Evolutionary conservation across 2,329 filamentous ascomycete species (phyloP).

Genomic region (Arachnomyces sp.): DNA sequence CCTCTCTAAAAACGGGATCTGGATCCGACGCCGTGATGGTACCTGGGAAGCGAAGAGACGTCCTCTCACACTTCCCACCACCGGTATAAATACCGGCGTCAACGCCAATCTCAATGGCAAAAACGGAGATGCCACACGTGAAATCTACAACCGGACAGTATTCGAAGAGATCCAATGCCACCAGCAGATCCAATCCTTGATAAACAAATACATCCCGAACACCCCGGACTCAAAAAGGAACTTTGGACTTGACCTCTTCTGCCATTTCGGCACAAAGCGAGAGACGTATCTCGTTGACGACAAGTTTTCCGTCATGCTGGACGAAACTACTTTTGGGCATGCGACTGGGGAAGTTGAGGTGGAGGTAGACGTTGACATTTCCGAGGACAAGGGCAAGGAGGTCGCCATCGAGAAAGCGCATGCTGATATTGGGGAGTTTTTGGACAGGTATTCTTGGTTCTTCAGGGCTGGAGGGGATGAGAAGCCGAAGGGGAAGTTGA

Average conservation of each 20-base stretch:
- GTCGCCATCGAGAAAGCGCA: slow-evolving; percentile 1
- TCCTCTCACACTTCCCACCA: slow-evolving; percentile 6
- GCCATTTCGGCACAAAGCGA: slow-evolving; percentile 19
- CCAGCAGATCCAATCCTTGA: slow-evolving; percentile 10
- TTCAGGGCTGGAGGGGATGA: slow-evolving; percentile 11
- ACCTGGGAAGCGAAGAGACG: slow-evolving; percentile 21
- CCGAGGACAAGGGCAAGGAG: slow-evolving; percentile 8
- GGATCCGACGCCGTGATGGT: slow-evolving; percentile 18
- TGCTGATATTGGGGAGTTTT: slow-evolving; percentile 18
- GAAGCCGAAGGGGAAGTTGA: slow-evolving; percentile 20
- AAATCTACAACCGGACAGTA: slow-evolving; percentile 15
- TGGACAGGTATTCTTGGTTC: slow-evolving; percentile 17
- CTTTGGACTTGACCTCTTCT: slow-evolving; percentile 16
- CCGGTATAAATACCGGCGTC: too few relatives aligned
- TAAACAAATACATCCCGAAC: slow-evolving; percentile 8
- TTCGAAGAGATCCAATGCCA: slow-evolving; percentile 20
- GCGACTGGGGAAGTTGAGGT: slow-evolving; percentile 26
- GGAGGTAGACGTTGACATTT: slow-evolving; percentile 11
- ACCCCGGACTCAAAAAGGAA: not conserved
- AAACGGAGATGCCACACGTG: slow-evolving; percentile 1
- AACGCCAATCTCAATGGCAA: slow-evolving; percentile 2
- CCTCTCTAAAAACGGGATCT: slow-evolving; percentile 18
- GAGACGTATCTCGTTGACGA: slow-evolving; percentile 20
- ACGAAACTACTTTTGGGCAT: slow-evolving; percentile 26
- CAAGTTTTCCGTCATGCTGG: slow-evolving; percentile 21